Conservation (phyloP, 2,329 filamentous ascomycete species). For the Cladosporium colombiae region DNA sequence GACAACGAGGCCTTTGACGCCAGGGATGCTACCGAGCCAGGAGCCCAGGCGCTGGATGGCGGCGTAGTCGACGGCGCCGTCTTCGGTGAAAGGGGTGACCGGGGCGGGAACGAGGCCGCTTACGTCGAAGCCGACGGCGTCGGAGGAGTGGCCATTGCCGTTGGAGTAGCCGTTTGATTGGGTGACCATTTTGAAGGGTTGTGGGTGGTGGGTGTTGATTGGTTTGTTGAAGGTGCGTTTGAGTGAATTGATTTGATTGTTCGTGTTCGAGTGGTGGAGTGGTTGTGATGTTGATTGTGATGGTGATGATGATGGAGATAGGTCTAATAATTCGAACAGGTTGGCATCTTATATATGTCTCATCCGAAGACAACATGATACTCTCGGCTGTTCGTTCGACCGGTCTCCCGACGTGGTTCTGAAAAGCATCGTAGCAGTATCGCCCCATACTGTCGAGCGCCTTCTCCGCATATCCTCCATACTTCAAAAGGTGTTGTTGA, state of each 20-base stretch:
- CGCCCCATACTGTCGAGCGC: not conserved
- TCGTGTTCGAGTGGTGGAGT: not conserved
- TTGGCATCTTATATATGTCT: not conserved
- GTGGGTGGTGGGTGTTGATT: not conserved
- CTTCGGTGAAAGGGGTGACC: conserved; percentile 53
- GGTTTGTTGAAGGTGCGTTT: not conserved
- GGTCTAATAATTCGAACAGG: not conserved
- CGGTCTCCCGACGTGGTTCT: not conserved
- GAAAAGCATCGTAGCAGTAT: not conserved
- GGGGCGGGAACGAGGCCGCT: conserved; percentile 54
- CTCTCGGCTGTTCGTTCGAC: not conserved
- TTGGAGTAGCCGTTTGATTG: not conserved
- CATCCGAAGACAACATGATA: not conserved
- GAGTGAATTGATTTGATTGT: not conserved
- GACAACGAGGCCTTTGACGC: conserved; percentile 56
- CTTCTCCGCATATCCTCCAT: not conserved
- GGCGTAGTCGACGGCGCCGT: conserved; percentile 53
- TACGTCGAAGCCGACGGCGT: conserved; percentile 44
- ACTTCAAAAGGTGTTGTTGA: not conserved
- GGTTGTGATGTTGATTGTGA: not conserved
- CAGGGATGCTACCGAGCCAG: conserved; percentile 55
- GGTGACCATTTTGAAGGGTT: not conserved
- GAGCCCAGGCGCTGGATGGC: conserved; percentile 56
- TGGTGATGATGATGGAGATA: not conserved
- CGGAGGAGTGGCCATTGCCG: not conserved